Evolutionary conservation across 768 basidiomycete genomes (phyloP), one percentile per base, ranked within the genome.

Genomic region (Lactifluus volemus): DNA sequence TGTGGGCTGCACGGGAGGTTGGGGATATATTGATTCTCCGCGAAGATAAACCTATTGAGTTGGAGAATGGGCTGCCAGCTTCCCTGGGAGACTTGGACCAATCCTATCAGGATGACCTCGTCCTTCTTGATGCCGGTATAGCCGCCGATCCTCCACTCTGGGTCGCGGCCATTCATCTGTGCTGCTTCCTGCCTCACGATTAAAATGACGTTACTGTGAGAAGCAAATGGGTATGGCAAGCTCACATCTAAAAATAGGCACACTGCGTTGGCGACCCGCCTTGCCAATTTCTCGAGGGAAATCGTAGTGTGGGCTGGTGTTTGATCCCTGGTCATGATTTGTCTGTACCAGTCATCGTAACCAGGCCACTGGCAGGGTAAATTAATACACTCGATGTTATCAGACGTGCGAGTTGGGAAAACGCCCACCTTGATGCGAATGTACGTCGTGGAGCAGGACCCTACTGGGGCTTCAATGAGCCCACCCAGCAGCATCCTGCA

Each of bases 11-110:
- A 19, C 44, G 8, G n/a, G 44, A 19, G 15, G n/a, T 44, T 17
- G 44, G 44, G 25, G 38, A 58, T 3, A 2, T 42, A 12, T 10
- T n/a, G 45, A 21, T 29, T 42, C 4, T n/a, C 19, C 4, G 38
- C 19, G 3, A 58, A 8, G n/a, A 53, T n/a, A 41, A 17, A 58
- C 29, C 44, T 30, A 10, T 44, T 48, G 3, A 61, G 44, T 44
- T 62, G 54, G 12, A 64, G 47, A 14, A 64, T 58, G 0, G 63
- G 63, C 17, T 63, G 61, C 63, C 63, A 64, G 25, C 63, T 56
- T 7, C 60, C 60, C n/a, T 55, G 49, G 5, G 60, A 42, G 34
- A 65, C 56, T 0, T 65, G 64, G 9, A 59, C 21, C 8, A 63
- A 30, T 12, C 64, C 64, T 17, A 65, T 47, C 1, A 65, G 38